Conservation (phyloP, 108 stramenopile species). For the Skeletonema grethae region DNA sequence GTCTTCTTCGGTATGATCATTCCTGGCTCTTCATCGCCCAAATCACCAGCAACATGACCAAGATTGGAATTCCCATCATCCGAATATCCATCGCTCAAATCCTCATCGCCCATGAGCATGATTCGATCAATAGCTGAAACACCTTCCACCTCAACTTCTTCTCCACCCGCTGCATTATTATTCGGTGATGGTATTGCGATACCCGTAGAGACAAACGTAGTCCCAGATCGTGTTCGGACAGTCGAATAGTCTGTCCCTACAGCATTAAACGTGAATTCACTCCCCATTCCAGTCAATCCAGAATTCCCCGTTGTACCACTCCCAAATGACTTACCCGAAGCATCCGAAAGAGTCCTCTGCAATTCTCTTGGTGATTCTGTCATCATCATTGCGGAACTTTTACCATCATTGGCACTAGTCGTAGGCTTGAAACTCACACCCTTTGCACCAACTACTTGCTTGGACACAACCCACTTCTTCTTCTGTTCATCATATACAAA, state of each 20-base stretch:
- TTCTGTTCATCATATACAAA: conserved; percentile 39
- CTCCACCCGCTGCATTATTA: background rate
- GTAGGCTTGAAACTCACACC: conserved; percentile 28
- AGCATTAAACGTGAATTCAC: conserved; percentile 41
- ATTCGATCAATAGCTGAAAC: background rate
- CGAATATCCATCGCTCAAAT: background rate
- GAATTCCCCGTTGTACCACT: conserved; percentile 21
- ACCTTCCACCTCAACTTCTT: conserved; percentile 1
- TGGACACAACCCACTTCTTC: conserved; percentile 44
- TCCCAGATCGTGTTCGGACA: background rate
- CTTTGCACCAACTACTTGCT: conserved; percentile 19
- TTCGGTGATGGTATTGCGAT: background rate
- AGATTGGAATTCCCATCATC: background rate
- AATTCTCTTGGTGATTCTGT: conserved; percentile 3
- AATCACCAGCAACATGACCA: conserved; percentile 5
- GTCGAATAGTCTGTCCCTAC: conserved; percentile 14
- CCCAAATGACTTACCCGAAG: conserved; percentile 5
- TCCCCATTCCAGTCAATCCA: background rate
- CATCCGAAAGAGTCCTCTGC: conserved; percentile 19
- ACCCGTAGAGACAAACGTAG: background rate
- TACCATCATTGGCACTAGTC: conserved; percentile 8
- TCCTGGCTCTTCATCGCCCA: conserved; percentile 6
- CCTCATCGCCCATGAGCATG: background rate
- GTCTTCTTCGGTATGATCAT: conserved; percentile 10
- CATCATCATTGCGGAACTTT: conserved; percentile 2